phyloP scores from a whole-genome alignment of 2,329 filamentous ascomycete genomes.

The Dactylellina leptospora region DNA sequence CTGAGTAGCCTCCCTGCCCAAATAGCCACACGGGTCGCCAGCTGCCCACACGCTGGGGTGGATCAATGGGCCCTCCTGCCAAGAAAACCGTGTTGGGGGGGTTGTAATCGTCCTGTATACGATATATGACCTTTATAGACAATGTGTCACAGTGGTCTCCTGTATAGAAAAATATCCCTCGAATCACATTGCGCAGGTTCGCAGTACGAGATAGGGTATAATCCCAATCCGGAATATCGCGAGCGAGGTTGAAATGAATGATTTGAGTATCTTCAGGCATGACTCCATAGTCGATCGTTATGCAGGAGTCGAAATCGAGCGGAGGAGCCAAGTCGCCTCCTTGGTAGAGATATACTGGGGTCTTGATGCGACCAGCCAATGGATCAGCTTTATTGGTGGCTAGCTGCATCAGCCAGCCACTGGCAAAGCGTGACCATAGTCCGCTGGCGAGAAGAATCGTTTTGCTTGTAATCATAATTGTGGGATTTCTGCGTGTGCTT shows the following conservation, averaged over 20 bases:
- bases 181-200: conserved; percentile 11
- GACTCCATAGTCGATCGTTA: conserved; percentile 18
- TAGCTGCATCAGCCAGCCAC: conserved; percentile 40
- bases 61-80: neutral
- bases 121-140: conserved; percentile 13
- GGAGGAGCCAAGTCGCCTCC: neutral
- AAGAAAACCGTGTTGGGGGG: conserved; percentile 13
- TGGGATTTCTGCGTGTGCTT: no score
- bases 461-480: no score
- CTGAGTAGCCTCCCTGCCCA: conserved; percentile 21
- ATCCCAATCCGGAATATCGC: conserved; percentile 29
- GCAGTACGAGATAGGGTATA: neutral
- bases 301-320: conserved; percentile 8
- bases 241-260: conserved; percentile 16
- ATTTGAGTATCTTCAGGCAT: conserved; percentile 1
- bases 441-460: neutral
- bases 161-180: conserved; percentile 23
- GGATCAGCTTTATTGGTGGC: neutral
- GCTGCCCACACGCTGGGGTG: conserved; percentile 7
- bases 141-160: conserved; percentile 12
- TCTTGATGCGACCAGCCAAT: neutral
- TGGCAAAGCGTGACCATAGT: neutral
- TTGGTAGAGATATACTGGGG: conserved; percentile 17
- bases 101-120: conserved; percentile 15
- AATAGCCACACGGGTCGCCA: conserved; percentile 30